Percentiles rank a stretch among this genome's conserved stretches.
phyloP scores from a whole-genome alignment of 2,329 filamentous ascomycete genomes.

The Fusarium abutilonis region DNA sequence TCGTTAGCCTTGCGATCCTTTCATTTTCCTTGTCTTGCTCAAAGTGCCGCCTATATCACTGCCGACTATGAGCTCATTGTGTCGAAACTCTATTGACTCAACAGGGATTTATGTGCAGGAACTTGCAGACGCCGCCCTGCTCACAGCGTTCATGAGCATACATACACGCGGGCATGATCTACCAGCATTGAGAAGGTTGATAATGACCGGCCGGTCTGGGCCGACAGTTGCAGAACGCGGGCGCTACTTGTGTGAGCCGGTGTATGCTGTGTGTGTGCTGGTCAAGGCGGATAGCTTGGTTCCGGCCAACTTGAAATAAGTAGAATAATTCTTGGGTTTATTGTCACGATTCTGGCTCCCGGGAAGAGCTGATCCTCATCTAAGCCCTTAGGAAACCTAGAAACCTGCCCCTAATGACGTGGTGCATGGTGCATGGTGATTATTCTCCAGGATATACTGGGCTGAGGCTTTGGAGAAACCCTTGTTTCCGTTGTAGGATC shows the following conservation, averaged over 20 bases:
- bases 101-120: constrained; percentile 28
- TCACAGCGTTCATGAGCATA: constrained; percentile 16
- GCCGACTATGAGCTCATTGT: constrained; percentile 20
- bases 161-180: constrained; percentile 1
- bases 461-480: constrained; percentile 30
- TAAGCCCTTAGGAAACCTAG: constrained; percentile 6
- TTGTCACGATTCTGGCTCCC: not conserved
- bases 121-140: constrained; percentile 19
- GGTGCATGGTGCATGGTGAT: constrained; percentile 32
- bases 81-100: constrained; percentile 31
- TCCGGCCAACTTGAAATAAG: constrained; percentile 8
- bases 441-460: constrained; percentile 17
- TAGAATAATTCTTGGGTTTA: not conserved
- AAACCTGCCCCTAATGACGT: constrained; percentile 18
- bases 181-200: constrained; percentile 18
- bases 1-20: constrained; percentile 1
- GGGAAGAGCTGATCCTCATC: constrained; percentile 30
- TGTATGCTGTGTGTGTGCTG: constrained; percentile 1
- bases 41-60: constrained; percentile 21
- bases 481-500: constrained; percentile 30
- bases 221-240: constrained; percentile 39
- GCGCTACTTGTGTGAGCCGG: constrained; percentile 29
- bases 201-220: constrained; percentile 36
- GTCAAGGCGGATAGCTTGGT: constrained; percentile 15
- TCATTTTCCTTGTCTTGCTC: constrained; percentile 1